Base-by-base conservation (phyloP, 108 stramenopile species). In the Mediolabrus comicus region DNA sequence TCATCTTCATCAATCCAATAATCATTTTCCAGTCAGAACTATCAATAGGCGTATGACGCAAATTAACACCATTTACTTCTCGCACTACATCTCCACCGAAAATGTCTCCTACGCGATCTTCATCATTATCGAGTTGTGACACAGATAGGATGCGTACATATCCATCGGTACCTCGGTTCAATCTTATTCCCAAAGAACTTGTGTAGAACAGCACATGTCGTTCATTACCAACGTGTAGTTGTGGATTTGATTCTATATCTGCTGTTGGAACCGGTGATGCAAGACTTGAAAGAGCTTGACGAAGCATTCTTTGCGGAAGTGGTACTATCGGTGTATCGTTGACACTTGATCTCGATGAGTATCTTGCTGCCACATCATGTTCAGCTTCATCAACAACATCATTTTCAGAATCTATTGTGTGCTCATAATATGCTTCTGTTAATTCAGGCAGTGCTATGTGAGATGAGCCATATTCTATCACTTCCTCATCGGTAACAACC, bases 1-100 rank as follows among this genome's bases (percentile, higher is more conserved):
- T 65, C 77, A 71, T 71, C 28, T 71, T 66, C 16, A 78, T 67
- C 53, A 78, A 67, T n/a, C 69, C 77, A 19, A 78, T 59, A 30
- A 58, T 67, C 56, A 78, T 31, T 54, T 78, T 78, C 77, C 77
- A 78, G 0, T 61, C 59, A 7, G 56, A 41, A 26, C 53, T 32
- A 31, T 78, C 77, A n/a, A 78, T 78, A 19, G 77, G 75, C n/a
- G 28, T 8, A 19, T n/a, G n/a, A 9, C 77, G 64, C 30, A 78
- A 69, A 59, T 65, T 53, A 49, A 78, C 77, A 54, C 41, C 69
- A 16, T 49, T 29, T 22, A 78, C 76, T 53, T 65, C 68, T 26
- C 76, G 11, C 4, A 76, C 53, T 2, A 76, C 31, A 41, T 76
- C 75, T 11, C 68, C 75, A 14, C 53, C 62, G n/a, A 56, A 33